Evolutionary conservation across 2,329 filamentous ascomycete species (phyloP), one percentile per base, ranked within the genome.

Genomic region (Geosmithia morbida): DNA sequence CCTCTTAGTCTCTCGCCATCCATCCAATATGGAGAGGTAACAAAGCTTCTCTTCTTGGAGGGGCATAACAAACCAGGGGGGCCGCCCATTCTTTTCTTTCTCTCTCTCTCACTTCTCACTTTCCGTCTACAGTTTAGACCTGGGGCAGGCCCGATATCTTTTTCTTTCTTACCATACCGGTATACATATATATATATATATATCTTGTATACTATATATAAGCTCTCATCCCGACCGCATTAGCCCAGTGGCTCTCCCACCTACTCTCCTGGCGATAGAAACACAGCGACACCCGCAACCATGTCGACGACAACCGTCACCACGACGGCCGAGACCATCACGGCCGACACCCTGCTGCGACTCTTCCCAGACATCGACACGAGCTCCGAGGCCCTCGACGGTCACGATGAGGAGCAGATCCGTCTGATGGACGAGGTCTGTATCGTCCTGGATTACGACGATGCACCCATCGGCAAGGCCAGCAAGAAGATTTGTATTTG

Each of bases 341-440:
- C 87, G 46, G 87, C 88, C 17, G 80, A 92, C 57, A 87, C 85
- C 59, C 87, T 98, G 57, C 74, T 90, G 50, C 81, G 80, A 52
- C 77, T 97, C 45, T 97, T 97, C 66, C 87, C 88, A 47, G 88
- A 96, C 62, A 78, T 81, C 64, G 73, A 84, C 66, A 80, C 79
- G 51, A 77, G 72, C 59, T 81, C 82, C 52, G 74, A 78, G 46
- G 87, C 87, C 49, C 75, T 97, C 43, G 83, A 83, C 48, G 92
- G 90, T 46, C 94, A 97, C 70, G 89, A 97, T 70, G 90, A 86
- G 64, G 90, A 97, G 72, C 92, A 98, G 70, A 95, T 96, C 59
- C 83, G 90, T 46, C 70, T 98, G 58, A 98, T 98, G 92, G 90
- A 98, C 59, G 92, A 97, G 71, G 85, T 96, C 45, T 98, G 92